These are phyloP conservation scores for Lanmaoa pseudosensibilis DNA, from an alignment of 768 basidiomycete species.

Conservation along the genomic window DNA sequence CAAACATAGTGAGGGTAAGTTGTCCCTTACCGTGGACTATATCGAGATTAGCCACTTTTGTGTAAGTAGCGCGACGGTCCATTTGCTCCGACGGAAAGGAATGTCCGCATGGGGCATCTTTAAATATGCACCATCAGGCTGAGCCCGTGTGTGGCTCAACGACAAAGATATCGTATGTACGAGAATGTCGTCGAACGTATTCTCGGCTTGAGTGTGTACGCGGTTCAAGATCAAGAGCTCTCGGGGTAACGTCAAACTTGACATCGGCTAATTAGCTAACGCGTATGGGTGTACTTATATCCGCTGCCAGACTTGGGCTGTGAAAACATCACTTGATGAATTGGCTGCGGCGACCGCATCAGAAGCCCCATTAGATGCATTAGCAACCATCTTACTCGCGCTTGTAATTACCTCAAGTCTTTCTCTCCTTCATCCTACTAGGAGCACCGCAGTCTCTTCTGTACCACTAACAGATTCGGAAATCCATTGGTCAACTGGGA, in stretches of 20 bases:
- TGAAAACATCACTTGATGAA: background rate
- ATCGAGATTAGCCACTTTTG: no score
- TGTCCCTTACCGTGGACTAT: no score
- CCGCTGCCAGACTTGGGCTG: background rate
- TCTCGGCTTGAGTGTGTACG: background rate
- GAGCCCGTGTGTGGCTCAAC: background rate
- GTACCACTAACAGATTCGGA: conserved; percentile 1
- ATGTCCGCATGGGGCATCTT: background rate
- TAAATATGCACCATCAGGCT: background rate
- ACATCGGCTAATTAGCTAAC: background rate
- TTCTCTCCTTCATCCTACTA: background rate
- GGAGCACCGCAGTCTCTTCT: background rate
- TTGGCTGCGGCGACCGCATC: background rate
- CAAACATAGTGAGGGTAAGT: no score
- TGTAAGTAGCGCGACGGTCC: no score
- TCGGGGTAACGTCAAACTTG: background rate
- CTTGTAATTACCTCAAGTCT: background rate
- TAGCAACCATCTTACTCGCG: background rate
- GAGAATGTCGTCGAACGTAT: background rate
- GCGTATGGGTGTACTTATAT: background rate
- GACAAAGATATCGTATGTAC: background rate
- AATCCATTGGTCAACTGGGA: background rate
- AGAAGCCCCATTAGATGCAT: background rate
- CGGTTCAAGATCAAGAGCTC: no score
- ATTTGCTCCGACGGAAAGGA: no score